phyloP scores from a whole-genome alignment of 2,329 filamentous ascomycete genomes.

The Lomentospora prolificans region DNA sequence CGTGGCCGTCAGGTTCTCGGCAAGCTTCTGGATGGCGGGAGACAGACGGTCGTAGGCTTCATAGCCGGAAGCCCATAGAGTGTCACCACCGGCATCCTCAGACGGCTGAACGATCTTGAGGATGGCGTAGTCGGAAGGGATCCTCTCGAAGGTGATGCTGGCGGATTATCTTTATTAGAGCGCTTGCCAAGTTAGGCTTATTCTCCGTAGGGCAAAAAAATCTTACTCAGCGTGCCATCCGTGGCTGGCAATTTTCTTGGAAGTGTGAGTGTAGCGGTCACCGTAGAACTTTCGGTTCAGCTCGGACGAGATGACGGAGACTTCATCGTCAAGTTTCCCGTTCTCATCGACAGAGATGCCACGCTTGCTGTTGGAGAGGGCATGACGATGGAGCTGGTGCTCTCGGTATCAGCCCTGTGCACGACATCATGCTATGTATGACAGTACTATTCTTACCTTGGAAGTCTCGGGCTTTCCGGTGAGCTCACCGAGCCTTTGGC shows the following conservation, averaged over 20 bases:
- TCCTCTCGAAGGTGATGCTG: constrained; percentile 50
- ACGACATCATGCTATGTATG: constrained; percentile 36
- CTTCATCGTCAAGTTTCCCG: constrained; percentile 46
- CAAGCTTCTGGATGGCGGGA: constrained; percentile 42
- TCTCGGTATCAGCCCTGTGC: constrained; percentile 4
- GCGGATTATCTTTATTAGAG: not conserved
- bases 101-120: constrained; percentile 46
- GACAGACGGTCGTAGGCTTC: constrained; percentile 57
- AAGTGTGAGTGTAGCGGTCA: constrained; percentile 18
- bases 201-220: not conserved
- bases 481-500: constrained; percentile 48
- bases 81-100: constrained; percentile 47
- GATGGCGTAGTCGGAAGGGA: constrained; percentile 53
- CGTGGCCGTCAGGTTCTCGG: constrained; percentile 48
- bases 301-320: constrained; percentile 53
- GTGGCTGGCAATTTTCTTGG: constrained; percentile 21
- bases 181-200: not conserved
- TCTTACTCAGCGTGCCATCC: constrained; percentile 36
- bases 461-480: constrained; percentile 46
- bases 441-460: constrained; percentile 31
- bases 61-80: constrained; percentile 59
- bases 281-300: constrained; percentile 34
- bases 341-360: constrained; percentile 32
- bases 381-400: constrained; percentile 31
- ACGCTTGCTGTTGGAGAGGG: constrained; percentile 35